These are phyloP conservation scores for Cymbopogon citratus DNA, from an alignment of 176 grass and related monocot genomes.

Conservation along the genomic window DNA sequence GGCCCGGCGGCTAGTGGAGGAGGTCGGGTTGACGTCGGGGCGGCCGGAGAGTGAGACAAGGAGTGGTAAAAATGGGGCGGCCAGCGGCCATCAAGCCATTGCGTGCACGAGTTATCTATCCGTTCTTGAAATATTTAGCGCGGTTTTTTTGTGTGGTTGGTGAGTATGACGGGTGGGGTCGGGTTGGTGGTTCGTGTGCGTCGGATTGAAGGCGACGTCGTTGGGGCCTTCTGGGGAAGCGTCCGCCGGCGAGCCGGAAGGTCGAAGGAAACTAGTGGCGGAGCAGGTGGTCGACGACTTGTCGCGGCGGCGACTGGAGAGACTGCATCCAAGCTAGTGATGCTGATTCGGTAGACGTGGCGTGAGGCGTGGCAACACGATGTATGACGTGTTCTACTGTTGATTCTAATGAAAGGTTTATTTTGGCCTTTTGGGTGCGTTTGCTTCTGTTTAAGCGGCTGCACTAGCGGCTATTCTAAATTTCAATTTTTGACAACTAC, in stretches of 20 bases:
- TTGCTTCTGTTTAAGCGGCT: too few relatives aligned
- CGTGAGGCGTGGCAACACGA: not conserved
- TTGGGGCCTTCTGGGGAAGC: not conserved
- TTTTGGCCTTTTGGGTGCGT: too few relatives aligned
- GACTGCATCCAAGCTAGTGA: not conserved
- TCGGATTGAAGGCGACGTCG: not conserved
- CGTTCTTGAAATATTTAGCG: not conserved
- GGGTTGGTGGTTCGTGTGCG: not conserved
- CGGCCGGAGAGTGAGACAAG: not conserved
- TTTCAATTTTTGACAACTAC: too few relatives aligned
- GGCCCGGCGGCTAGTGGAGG: not conserved
- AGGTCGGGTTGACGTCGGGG: not conserved
- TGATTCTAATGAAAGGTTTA: not conserved
- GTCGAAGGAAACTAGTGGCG: not conserved
- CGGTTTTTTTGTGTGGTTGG: not conserved
- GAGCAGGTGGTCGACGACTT: not conserved
- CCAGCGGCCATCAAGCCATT: not conserved
- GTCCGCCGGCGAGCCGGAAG: slow-evolving; percentile 3
- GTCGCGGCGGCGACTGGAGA: not conserved
- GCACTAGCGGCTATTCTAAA: too few relatives aligned
- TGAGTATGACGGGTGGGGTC: not conserved
- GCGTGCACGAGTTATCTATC: slow-evolving; percentile 16
- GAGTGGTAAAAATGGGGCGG: slow-evolving; percentile 19
- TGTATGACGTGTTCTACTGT: not conserved
- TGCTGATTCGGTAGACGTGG: not conserved